Conservation (phyloP, 2,329 filamentous ascomycete genomes). For the Xylaria polymorpha region DNA sequence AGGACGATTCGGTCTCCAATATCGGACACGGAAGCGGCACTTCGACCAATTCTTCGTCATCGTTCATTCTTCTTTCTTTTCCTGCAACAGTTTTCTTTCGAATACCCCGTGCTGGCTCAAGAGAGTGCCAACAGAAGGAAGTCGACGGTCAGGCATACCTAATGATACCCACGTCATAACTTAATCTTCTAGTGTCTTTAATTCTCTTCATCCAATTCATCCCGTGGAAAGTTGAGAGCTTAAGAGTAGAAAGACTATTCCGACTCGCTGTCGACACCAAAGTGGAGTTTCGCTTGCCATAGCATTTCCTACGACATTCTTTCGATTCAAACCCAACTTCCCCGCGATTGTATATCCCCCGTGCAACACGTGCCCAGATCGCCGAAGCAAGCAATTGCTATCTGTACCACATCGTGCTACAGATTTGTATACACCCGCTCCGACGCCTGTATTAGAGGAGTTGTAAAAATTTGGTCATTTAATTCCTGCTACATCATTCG, state of each 20-base stretch:
- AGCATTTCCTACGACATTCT: constrained; percentile 34
- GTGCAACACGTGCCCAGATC: constrained; percentile 16
- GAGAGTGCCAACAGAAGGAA: constrained; percentile 24
- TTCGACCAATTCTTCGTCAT: constrained; percentile 20
- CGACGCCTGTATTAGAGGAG: constrained; percentile 18
- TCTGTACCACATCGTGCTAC: constrained; percentile 21
- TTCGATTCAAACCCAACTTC: constrained; percentile 19
- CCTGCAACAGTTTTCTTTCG: constrained; percentile 14
- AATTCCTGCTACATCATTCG: constrained; percentile 37
- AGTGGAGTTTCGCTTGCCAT: constrained; percentile 27
- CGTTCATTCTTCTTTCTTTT: constrained; percentile 12
- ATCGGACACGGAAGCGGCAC: constrained; percentile 42
- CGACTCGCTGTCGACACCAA: constrained; percentile 16
- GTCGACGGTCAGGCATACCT: constrained; percentile 25
- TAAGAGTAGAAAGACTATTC: constrained; percentile 17
- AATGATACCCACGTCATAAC: constrained; percentile 25
- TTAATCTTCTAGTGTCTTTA: constrained; percentile 23
- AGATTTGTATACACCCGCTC: constrained; percentile 20
- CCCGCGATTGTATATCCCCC: constrained; percentile 20
- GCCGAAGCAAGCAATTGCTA: constrained; percentile 16
- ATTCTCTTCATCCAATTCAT: constrained; percentile 12
- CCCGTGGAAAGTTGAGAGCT: constrained; percentile 17
- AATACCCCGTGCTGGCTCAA: constrained; percentile 21
- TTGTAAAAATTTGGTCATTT: constrained; percentile 32
- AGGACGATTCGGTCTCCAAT: constrained; percentile 40